phyloP scores from a whole-genome alignment of 2,329 filamentous ascomycete species.

The Clonostachys sp. region DNA sequence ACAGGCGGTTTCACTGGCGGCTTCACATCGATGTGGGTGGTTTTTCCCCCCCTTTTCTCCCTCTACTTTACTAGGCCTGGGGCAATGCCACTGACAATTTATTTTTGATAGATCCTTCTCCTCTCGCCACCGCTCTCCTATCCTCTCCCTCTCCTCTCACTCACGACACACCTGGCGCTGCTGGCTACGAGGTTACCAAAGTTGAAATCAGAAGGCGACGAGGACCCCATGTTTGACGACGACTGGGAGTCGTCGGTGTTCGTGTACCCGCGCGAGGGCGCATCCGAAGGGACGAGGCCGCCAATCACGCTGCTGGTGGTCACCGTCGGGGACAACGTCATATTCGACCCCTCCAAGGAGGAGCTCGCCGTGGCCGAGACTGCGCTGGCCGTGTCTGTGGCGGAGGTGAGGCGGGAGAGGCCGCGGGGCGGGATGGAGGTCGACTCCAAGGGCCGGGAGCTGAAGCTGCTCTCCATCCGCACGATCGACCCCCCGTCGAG shows the following conservation, averaged over 20 bases:
- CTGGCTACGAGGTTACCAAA: conserved; percentile 80
- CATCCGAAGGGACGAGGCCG: conserved; percentile 46
- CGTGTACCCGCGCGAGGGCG: conserved; percentile 59
- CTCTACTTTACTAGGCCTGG: background rate
- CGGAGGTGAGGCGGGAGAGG: conserved; percentile 46
- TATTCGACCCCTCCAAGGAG: conserved; percentile 89
- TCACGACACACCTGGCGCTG: conserved; percentile 91
- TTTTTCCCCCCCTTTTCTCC: background rate
- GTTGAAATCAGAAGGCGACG: conserved; percentile 83
- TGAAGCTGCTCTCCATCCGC: conserved; percentile 64
- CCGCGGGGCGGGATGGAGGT: conserved; percentile 28
- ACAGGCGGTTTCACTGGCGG: conserved; percentile 91
- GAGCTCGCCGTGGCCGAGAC: conserved; percentile 91
- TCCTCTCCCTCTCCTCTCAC: conserved; percentile 84
- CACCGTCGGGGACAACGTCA: conserved; percentile 78
- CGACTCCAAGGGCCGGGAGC: conserved; percentile 30
- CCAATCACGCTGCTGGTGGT: conserved; percentile 90
- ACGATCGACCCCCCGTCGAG: conserved; percentile 73
- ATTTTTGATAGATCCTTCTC: conserved; percentile 65
- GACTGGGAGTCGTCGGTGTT: conserved; percentile 85
- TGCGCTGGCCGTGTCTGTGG: conserved; percentile 80
- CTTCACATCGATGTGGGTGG: conserved; percentile 82
- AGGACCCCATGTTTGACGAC: conserved; percentile 96
- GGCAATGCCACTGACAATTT: background rate
- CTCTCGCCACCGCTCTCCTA: conserved; percentile 93